phyloP scores from a whole-genome alignment of 2,329 filamentous ascomycete genomes.

The Stemphylium vesicarium region DNA sequence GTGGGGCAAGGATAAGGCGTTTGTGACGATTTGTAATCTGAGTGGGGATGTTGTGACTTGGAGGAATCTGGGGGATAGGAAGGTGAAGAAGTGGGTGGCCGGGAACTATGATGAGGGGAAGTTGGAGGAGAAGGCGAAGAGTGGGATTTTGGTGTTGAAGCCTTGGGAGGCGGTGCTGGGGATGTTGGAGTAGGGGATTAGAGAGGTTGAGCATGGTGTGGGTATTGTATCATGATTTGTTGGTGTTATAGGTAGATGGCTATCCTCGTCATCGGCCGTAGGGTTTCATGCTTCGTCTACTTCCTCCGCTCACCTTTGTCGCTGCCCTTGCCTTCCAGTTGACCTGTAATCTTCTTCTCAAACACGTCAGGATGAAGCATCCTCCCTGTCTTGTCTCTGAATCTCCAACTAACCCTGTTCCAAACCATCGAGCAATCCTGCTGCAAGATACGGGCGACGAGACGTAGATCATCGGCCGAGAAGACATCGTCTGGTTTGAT shows the following conservation, averaged over 20 bases:
- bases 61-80: constrained; percentile 33
- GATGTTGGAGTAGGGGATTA: constrained; percentile 17
- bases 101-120: constrained; percentile 45
- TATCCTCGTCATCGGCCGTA: no score
- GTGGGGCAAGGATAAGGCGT: constrained; percentile 36
- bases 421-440: constrained; percentile 54
- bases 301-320: background rate
- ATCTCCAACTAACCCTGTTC: constrained; percentile 55
- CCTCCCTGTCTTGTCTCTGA: constrained; percentile 58
- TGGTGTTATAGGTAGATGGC: background rate
- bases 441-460: constrained; percentile 53
- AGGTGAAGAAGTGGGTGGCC: constrained; percentile 45
- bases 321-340: constrained; percentile 13
- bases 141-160: constrained; percentile 32
- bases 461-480: constrained; percentile 43
- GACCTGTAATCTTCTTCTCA: constrained; percentile 49
- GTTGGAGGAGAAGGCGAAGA: constrained; percentile 23
- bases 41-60: constrained; percentile 38
- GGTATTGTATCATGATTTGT: background rate
- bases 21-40: constrained; percentile 45
- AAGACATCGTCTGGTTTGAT: constrained; percentile 38
- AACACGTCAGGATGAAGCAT: constrained; percentile 53
- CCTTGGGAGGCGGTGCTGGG: constrained; percentile 48
- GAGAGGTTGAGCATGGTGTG: background rate
- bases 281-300: no score